Percentiles rank a stretch among this genome's conserved stretches.
Evolutionary conservation across 768 basidiomycete species (phyloP).

Genomic region (Rhizopogon vesiculosus): DNA sequence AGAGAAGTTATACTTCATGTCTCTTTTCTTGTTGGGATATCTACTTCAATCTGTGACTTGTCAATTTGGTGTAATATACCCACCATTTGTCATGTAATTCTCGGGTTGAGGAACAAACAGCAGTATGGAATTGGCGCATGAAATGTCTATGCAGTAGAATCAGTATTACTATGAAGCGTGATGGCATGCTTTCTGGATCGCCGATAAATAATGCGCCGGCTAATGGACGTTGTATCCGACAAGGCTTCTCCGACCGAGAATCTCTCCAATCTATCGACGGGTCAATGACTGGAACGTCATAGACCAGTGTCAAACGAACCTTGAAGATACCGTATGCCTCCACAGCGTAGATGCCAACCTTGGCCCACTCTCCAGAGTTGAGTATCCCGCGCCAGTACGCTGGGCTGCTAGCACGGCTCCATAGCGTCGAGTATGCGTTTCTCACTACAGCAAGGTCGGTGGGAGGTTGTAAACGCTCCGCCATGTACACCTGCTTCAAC

Average conservation of each 20-base stretch:
- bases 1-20: conserved; percentile 13
- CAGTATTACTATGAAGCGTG: background rate
- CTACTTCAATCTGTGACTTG: background rate
- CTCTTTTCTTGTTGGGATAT: background rate
- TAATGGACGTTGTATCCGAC: conserved; percentile 73
- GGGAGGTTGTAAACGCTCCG: conserved; percentile 63
- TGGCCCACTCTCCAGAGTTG: conserved; percentile 60
- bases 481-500: conserved; percentile 66
- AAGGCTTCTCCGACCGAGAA: conserved; percentile 73
- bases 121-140: background rate
- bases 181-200: background rate
- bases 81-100: background rate
- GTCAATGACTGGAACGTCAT: background rate
- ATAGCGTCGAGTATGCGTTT: conserved; percentile 60
- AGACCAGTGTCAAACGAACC: conserved; percentile 33
- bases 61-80: background rate
- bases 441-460: conserved; percentile 47
- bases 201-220: conserved; percentile 12
- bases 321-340: conserved; percentile 92
- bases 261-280: conserved; percentile 71
- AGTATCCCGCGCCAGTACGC: conserved; percentile 59
- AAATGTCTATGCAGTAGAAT: background rate
- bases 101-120: no score
- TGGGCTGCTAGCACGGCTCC: conserved; percentile 51
- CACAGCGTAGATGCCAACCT: conserved; percentile 68